Evolutionary conservation across 2,329 filamentous ascomycete genomes (phyloP).

Genomic region (Claviceps capensis): DNA sequence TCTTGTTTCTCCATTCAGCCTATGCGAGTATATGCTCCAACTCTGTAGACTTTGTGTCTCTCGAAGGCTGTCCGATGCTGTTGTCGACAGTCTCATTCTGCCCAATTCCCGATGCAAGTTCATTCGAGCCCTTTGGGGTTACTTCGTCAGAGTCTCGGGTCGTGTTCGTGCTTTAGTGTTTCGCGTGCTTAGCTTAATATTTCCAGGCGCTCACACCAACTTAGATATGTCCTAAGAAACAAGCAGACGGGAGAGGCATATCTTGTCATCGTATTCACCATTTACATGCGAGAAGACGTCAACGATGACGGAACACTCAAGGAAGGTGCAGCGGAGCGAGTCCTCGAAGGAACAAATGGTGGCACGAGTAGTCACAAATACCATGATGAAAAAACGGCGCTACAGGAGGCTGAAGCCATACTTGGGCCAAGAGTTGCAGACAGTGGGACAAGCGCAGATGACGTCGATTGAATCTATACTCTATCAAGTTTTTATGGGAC

Average conservation of each 20-base stretch:
- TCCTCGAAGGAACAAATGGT: constrained; percentile 7
- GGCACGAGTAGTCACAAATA: constrained; percentile 13
- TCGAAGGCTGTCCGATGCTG: too few relatives aligned
- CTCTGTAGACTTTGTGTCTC: background rate
- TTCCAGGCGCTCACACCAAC: constrained; percentile 58
- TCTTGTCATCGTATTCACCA: constrained; percentile 67
- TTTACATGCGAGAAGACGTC: constrained; percentile 56
- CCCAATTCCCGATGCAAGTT: too few relatives aligned
- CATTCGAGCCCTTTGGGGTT: background rate
- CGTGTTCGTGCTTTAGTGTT: background rate
- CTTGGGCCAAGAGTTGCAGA: constrained; percentile 13
- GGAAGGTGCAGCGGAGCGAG: constrained; percentile 19
- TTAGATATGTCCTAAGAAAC: constrained; percentile 89
- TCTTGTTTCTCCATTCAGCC: background rate
- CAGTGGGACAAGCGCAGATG: constrained; percentile 23
- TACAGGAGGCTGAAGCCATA: constrained; percentile 26
- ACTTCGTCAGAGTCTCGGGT: constrained; percentile 3
- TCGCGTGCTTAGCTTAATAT: constrained; percentile 9
- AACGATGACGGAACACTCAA: constrained; percentile 45
- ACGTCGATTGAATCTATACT: constrained; percentile 26
- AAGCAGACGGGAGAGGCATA: constrained; percentile 59
- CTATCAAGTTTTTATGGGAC: too few relatives aligned
- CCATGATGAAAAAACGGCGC: constrained; percentile 19
- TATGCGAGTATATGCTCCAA: constrained; percentile 1
- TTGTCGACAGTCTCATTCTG: background rate